These are phyloP conservation scores for Eimeria acervulina DNA, from an alignment of 169 alveolate genomes.

Conservation along the genomic window DNA sequence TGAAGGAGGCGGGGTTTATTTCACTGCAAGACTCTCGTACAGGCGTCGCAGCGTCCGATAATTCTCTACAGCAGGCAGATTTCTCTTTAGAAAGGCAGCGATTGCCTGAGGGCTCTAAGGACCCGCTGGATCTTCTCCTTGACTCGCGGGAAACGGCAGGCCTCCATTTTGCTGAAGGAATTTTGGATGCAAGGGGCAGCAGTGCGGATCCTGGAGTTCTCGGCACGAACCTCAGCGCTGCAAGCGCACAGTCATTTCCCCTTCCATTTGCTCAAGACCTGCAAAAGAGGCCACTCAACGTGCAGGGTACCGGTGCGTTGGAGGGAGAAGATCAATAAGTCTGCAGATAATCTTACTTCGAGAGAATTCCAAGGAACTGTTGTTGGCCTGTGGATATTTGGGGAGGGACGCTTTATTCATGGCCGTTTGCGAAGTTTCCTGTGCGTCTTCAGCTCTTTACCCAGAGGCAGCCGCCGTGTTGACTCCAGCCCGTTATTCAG, in stretches of 20 bases:
- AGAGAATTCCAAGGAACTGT: neutral
- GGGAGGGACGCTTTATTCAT: neutral
- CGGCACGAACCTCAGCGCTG: constrained; percentile 40
- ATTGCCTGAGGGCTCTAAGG: neutral
- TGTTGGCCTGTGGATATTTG: neutral
- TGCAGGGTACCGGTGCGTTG: neutral
- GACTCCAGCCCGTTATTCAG: constrained; percentile 59
- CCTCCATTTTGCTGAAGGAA: neutral
- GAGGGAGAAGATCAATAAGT: neutral
- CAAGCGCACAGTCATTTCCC: neutral
- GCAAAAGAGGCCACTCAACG: neutral
- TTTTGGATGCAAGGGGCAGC: neutral
- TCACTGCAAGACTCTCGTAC: neutral
- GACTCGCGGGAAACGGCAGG: neutral
- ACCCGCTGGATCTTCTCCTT: neutral
- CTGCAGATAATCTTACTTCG: neutral
- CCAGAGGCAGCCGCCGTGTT: constrained; percentile 13
- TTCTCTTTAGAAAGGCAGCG: neutral
- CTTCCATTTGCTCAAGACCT: constrained; percentile 40
- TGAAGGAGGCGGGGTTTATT: neutral
- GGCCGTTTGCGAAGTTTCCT: neutral
- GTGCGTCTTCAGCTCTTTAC: constrained; percentile 31
- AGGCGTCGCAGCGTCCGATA: neutral
- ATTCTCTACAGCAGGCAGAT: neutral
- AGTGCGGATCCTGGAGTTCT: constrained; percentile 1